Evolutionary conservation across 768 basidiomycete species (phyloP).

Genomic region (Trametes villosa): DNA sequence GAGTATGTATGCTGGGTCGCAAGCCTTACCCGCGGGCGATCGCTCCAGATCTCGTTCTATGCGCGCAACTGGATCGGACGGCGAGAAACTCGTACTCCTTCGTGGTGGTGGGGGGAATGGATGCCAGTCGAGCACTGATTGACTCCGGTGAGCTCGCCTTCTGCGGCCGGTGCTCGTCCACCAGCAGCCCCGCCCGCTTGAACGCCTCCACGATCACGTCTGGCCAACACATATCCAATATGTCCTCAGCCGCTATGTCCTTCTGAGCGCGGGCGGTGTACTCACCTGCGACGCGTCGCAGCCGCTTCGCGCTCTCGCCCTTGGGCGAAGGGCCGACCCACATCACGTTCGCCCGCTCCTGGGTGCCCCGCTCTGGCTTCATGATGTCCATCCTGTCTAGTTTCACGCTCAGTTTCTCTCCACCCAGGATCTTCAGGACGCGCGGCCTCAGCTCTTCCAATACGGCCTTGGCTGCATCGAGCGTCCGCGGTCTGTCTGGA

Average conservation of each 20-base stretch:
- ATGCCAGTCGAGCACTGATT: no score
- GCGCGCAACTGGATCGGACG: no score
- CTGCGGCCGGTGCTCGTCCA: slow-evolving; percentile 38
- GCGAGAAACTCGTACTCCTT: no score
- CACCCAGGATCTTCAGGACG: slow-evolving; percentile 47
- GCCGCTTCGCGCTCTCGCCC: slow-evolving; percentile 33
- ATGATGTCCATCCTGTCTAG: slow-evolving; percentile 57
- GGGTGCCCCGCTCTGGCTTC: slow-evolving; percentile 43
- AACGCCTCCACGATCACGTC: slow-evolving; percentile 39
- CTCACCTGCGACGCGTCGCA: slow-evolving; percentile 42
- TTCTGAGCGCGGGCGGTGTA: background rate
- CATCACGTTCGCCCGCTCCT: slow-evolving; percentile 55
- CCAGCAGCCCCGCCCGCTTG: slow-evolving; percentile 35
- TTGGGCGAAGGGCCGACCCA: slow-evolving; percentile 54
- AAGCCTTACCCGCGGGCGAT: no score
- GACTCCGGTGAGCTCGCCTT: slow-evolving; percentile 33
- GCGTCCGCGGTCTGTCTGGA: slow-evolving; percentile 11
- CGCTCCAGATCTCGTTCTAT: no score
- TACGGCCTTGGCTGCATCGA: slow-evolving; percentile 31
- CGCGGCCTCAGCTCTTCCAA: slow-evolving; percentile 35
- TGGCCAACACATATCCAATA: no score
- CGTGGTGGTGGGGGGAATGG: no score
- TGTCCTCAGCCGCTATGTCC: background rate
- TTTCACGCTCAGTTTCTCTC: slow-evolving; percentile 39
- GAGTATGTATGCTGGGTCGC: no score